A percentile compares a stretch with the other conserved stretches of the same genome.
Conservation (phyloP, 805 yeast genomes). For the Barnettozyma populi region DNA sequence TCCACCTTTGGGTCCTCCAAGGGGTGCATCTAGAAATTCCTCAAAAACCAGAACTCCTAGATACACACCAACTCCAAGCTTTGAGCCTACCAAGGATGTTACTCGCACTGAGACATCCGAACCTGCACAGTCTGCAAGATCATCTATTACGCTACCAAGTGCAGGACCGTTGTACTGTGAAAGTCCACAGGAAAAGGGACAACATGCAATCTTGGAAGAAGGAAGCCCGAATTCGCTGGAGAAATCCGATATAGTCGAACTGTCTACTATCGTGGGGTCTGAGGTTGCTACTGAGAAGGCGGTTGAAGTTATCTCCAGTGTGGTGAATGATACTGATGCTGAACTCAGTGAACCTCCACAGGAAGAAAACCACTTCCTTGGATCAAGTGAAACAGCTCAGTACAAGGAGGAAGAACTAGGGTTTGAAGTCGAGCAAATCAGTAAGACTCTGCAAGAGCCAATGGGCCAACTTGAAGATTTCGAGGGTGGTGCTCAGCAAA, state of each 20-base stretch:
- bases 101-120: background rate
- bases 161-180: background rate
- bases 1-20: background rate
- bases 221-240: background rate
- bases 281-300: background rate
- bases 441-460: background rate
- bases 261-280: slow-evolving; percentile 1
- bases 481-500: background rate
- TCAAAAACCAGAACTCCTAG: slow-evolving; percentile 6
- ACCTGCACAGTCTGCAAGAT: background rate
- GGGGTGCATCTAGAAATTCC: slow-evolving; percentile 1
- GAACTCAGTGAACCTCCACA: background rate
- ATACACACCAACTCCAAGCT: slow-evolving; percentile 1
- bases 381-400: slow-evolving; percentile 4
- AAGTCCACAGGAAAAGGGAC: background rate
- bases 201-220: background rate
- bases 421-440: background rate
- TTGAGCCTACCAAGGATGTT: slow-evolving; percentile 1
- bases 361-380: slow-evolving; percentile 14
- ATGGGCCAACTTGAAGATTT: background rate
- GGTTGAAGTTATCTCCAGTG: background rate
- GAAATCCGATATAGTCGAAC: background rate
- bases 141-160: background rate
- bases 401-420: slow-evolving; percentile 2
- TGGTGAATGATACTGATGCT: background rate